phyloP scores from a whole-genome alignment of 1,139 yeast genomes.

The Pneumocystis murina region DNA sequence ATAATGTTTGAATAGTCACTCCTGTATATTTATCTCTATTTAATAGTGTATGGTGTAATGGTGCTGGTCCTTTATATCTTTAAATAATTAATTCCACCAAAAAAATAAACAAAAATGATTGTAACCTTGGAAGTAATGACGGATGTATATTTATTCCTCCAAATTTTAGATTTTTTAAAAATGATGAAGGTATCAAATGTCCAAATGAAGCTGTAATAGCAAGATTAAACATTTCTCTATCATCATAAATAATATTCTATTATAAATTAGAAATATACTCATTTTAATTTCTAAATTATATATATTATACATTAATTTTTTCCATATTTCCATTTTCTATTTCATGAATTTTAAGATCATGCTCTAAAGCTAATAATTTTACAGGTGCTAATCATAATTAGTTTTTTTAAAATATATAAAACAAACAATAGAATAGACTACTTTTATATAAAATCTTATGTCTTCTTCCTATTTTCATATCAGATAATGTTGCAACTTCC shows the following conservation, averaged over 20 bases:
- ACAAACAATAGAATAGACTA: neutral
- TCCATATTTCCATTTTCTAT: neutral
- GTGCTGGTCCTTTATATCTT: constrained; percentile 75
- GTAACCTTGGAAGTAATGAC: constrained; percentile 48
- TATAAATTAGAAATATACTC: constrained; percentile 15
- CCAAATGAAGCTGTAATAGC: constrained; percentile 89
- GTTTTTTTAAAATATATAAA: neutral
- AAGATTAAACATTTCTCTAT: constrained; percentile 32
- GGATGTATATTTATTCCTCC: constrained; percentile 92
- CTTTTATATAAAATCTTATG: neutral
- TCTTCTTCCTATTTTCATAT: neutral
- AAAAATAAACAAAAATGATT: neutral
- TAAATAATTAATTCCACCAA: neutral
- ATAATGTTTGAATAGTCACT: constrained; percentile 76
- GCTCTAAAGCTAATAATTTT: neutral
- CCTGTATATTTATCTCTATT: constrained; percentile 56
- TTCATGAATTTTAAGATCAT: neutral
- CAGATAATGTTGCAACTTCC: neutral
- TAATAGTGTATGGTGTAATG: constrained; percentile 65
- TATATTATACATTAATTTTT: neutral
- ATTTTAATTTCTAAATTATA: neutral
- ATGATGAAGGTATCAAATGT: constrained; percentile 48
- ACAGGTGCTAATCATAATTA: neutral
- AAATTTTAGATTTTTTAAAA: constrained; percentile 34
- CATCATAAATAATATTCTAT: constrained; percentile 8